These are phyloP conservation scores for Phytomonas francai DNA, from an alignment of 208 protist species.

Conservation along the genomic window DNA sequence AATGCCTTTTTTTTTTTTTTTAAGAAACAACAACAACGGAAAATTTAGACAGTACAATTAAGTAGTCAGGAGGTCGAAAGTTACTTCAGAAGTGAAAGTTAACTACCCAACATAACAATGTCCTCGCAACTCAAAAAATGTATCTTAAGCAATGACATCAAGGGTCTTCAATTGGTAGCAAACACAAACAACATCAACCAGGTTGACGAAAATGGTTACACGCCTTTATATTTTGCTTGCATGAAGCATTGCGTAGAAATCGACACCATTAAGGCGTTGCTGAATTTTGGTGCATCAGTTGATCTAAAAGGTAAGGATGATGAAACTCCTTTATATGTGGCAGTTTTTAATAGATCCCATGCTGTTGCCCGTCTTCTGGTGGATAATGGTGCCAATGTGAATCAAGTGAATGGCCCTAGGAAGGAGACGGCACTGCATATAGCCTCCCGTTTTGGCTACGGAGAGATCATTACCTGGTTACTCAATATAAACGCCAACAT, in stretches of 20 bases:
- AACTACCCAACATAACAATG: background rate
- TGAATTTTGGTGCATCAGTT: constrained; percentile 51
- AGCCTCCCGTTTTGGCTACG: constrained; percentile 43
- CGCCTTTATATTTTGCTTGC: constrained; percentile 76
- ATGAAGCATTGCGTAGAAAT: constrained; percentile 61
- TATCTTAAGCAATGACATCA: constrained; percentile 25
- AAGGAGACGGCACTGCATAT: constrained; percentile 74
- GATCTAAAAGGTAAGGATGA: constrained; percentile 43
- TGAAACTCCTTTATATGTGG: constrained; percentile 81
- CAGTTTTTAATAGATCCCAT: constrained; percentile 57
- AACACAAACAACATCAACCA: constrained; percentile 22
- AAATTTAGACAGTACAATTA: background rate
- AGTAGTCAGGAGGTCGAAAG: background rate
- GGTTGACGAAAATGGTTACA: constrained; percentile 38
- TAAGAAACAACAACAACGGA: background rate
- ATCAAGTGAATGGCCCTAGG: constrained; percentile 37
- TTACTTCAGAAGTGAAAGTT: constrained; percentile 7
- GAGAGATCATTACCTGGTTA: constrained; percentile 32
- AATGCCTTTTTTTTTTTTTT: constrained; percentile 15
- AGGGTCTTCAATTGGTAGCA: constrained; percentile 13
- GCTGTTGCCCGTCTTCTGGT: constrained; percentile 61
- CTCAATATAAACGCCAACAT: constrained; percentile 42
- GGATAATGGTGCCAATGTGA: constrained; percentile 46
- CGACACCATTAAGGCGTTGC: constrained; percentile 33
- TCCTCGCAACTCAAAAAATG: constrained; percentile 5